phyloP scores from a whole-genome alignment of 2,329 filamentous ascomycete species.

The Periconia digitata region DNA sequence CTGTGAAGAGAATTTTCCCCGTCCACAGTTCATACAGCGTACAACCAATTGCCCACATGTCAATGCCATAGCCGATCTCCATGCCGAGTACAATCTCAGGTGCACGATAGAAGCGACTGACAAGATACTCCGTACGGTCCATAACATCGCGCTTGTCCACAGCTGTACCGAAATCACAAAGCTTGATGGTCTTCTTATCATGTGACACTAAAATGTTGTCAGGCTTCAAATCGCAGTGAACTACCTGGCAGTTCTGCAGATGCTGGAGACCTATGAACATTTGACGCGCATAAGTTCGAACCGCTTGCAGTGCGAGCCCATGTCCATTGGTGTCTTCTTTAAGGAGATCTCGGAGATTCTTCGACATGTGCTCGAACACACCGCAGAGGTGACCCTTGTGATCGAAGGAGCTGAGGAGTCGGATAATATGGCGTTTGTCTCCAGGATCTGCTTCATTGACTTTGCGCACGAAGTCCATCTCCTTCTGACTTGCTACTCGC shows the following conservation, averaged over 20 bases:
- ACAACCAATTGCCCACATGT: conserved; percentile 98
- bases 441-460: conserved; percentile 83
- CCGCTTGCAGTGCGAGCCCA: conserved; percentile 85
- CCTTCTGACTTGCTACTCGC: conserved; percentile 88
- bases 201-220: conserved; percentile 82
- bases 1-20: conserved; percentile 94
- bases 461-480: conserved; percentile 89
- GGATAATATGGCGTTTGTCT: conserved; percentile 88
- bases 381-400: conserved; percentile 95
- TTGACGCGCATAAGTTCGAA: conserved; percentile 87
- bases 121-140: conserved; percentile 90
- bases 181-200: conserved; percentile 73
- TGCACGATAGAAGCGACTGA: conserved; percentile 95
- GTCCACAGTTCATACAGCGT: conserved; percentile 97
- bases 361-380: conserved; percentile 87
- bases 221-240: conserved; percentile 95
- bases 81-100: conserved; percentile 98
- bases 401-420: conserved; percentile 83
- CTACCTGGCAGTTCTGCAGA: conserved; percentile 86
- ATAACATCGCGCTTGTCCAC: conserved; percentile 81
- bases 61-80: conserved; percentile 89
- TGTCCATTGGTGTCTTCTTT: conserved; percentile 83
- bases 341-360: conserved; percentile 86
- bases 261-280: conserved; percentile 89
- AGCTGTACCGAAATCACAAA: conserved; percentile 96